These are phyloP conservation scores for Fallopia convolvulus DNA, from an alignment of 148 eudicot species.

Conservation along the genomic window DNA sequence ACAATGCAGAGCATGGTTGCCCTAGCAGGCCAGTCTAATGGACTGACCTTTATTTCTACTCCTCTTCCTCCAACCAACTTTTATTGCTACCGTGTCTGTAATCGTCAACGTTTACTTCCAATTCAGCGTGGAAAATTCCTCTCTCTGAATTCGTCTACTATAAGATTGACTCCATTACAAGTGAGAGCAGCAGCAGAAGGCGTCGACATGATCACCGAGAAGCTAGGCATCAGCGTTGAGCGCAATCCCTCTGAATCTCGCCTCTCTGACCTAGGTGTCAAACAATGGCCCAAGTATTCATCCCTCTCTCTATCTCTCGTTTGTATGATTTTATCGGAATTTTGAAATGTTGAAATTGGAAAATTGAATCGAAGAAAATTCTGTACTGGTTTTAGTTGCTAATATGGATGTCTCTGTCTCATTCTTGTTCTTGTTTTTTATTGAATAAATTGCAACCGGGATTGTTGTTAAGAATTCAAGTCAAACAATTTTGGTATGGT, in stretches of 20 bases:
- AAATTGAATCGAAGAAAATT: background rate
- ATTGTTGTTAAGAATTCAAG: too few relatives aligned
- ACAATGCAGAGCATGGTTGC: constrained; percentile 7
- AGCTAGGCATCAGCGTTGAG: constrained; percentile 43
- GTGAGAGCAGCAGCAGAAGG: constrained; percentile 22
- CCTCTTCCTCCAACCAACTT: constrained; percentile 14
- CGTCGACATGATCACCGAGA: constrained; percentile 35
- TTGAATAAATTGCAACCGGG: background rate
- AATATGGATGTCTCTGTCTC: background rate
- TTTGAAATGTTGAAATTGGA: background rate
- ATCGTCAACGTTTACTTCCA: constrained; percentile 5
- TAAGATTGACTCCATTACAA: background rate
- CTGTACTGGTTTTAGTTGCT: background rate
- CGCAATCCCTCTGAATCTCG: constrained; percentile 49
- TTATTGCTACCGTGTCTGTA: background rate
- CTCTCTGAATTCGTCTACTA: background rate
- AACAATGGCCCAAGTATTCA: constrained; percentile 49
- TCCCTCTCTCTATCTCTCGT: constrained; percentile 14
- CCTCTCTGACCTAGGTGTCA: constrained; percentile 55
- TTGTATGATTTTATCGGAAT: background rate
- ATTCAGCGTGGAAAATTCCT: background rate
- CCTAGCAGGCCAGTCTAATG: background rate
- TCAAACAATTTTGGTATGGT: too few relatives aligned
- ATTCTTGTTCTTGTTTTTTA: background rate
- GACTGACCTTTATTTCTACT: background rate